Evolutionary conservation across 768 basidiomycete species (phyloP).

Genomic region (Dendrothele bispora): DNA sequence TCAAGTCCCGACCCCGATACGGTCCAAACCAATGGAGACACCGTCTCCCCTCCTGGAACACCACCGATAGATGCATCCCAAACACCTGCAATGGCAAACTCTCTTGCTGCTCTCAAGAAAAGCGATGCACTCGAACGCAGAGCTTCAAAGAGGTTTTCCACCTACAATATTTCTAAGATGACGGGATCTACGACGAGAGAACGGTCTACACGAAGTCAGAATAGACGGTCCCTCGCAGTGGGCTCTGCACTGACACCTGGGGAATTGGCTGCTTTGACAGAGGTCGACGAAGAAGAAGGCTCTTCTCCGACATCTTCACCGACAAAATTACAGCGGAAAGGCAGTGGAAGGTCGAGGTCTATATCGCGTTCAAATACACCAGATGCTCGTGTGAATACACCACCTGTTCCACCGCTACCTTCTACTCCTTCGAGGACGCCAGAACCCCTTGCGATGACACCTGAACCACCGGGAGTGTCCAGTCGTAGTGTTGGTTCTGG

Average conservation of each 20-base stretch:
- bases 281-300: conserved; percentile 65
- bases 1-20: conserved; percentile 39
- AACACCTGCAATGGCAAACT: conserved; percentile 69
- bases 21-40: conserved; percentile 16
- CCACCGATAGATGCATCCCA: conserved; percentile 41
- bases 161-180: conserved; percentile 94
- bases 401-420: conserved; percentile 50
- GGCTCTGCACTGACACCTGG: conserved; percentile 62
- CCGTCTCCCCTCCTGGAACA: conserved; percentile 35
- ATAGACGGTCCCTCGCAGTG: conserved; percentile 68
- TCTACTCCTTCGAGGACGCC: conserved; percentile 41
- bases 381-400: conserved; percentile 31
- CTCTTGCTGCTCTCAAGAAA: conserved; percentile 86
- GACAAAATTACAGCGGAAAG: conserved; percentile 19
- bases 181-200: conserved; percentile 56
- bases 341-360: conserved; percentile 24
- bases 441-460: conserved; percentile 28
- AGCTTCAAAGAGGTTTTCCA: conserved; percentile 94
- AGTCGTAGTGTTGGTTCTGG: neutral
- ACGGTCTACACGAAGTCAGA: conserved; percentile 49
- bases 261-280: conserved; percentile 73
- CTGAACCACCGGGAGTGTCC: conserved; percentile 7
- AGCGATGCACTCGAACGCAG: conserved; percentile 85
- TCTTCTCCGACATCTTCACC: conserved; percentile 15
- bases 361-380: conserved; percentile 38